Percentiles rank a stretch among this genome's conserved stretches.
Conservation (phyloP, 2,329 filamentous ascomycete species). For the Epichloe aotearoae region DNA sequence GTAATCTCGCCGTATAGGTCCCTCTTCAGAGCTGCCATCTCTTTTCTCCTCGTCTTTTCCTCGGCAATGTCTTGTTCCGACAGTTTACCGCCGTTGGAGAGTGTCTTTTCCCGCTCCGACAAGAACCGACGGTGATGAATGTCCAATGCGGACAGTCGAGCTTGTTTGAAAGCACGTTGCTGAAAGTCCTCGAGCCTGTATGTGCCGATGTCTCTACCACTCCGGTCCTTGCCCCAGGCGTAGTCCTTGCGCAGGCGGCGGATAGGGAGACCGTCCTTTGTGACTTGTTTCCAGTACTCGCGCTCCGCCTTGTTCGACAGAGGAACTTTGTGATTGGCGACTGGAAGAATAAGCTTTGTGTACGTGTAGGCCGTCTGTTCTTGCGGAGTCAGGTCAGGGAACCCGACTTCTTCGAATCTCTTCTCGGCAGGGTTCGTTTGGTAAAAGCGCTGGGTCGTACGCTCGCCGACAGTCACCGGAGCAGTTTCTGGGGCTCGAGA, state of each 20-base stretch:
- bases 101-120: constrained; percentile 21
- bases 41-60: constrained; percentile 33
- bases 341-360: constrained; percentile 30
- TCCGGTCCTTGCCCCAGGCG: constrained; percentile 38
- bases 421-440: constrained; percentile 36
- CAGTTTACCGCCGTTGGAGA: constrained; percentile 12
- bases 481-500: constrained; percentile 17
- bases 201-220: constrained; percentile 34
- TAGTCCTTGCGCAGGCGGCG: constrained; percentile 27
- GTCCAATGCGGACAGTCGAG: constrained; percentile 28
- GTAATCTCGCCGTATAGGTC: constrained; percentile 40
- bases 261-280: constrained; percentile 37
- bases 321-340: constrained; percentile 21
- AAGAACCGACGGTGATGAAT: constrained; percentile 32
- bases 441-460: constrained; percentile 33
- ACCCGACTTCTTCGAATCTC: constrained; percentile 29
- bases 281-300: constrained; percentile 44
- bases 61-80: constrained; percentile 28
- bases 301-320: constrained; percentile 36
- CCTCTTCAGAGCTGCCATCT: constrained; percentile 36
- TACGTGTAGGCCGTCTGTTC: constrained; percentile 38
- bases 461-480: constrained; percentile 35
- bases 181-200: constrained; percentile 34
- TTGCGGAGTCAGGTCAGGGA: constrained; percentile 30
- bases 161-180: constrained; percentile 27